A percentile compares a stretch with the other conserved stretches of the same genome.
phyloP scores from a whole-genome alignment of 2,329 filamentous ascomycete genomes.

The Microsporum ferrugineum region DNA sequence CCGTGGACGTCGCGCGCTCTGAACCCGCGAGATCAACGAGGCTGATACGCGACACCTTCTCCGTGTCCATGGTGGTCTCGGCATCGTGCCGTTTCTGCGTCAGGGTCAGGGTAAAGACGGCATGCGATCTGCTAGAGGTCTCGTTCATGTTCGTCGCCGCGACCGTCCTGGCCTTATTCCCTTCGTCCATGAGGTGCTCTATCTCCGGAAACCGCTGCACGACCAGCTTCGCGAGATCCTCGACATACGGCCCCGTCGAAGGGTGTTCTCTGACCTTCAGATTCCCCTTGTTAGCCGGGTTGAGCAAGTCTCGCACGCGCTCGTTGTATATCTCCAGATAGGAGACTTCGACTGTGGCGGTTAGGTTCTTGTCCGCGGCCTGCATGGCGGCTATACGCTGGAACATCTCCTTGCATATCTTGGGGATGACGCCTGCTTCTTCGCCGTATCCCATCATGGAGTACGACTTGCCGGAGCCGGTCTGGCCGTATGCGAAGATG shows the following conservation, averaged over 20 bases:
- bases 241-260: conserved; percentile 92
- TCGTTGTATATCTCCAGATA: conserved; percentile 99
- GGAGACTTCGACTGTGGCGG: conserved; percentile 92
- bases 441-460: conserved; percentile 99
- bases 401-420: conserved; percentile 97
- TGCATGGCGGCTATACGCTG: conserved; percentile 61
- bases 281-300: conserved; percentile 90
- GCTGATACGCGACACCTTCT: conserved; percentile 97
- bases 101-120: conserved; percentile 90
- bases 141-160: conserved; percentile 99
- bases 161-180: conserved; percentile 95
- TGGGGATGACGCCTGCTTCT: conserved; percentile 89
- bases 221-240: conserved; percentile 89
- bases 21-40: conserved; percentile 96
- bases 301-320: conserved; percentile 85
- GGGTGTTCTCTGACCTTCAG: conserved; percentile 96
- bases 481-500: conserved; percentile 98
- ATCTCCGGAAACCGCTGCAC: conserved; percentile 92
- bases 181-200: conserved; percentile 96
- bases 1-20: conserved; percentile 91
- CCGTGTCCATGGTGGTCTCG: conserved; percentile 92
- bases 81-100: conserved; percentile 85
- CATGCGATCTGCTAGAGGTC: conserved; percentile 94
- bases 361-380: conserved; percentile 60
- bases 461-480: conserved; percentile 95